phyloP scores from a whole-genome alignment of 176 grass and related monocot species.

The Ananas comosus region DNA sequence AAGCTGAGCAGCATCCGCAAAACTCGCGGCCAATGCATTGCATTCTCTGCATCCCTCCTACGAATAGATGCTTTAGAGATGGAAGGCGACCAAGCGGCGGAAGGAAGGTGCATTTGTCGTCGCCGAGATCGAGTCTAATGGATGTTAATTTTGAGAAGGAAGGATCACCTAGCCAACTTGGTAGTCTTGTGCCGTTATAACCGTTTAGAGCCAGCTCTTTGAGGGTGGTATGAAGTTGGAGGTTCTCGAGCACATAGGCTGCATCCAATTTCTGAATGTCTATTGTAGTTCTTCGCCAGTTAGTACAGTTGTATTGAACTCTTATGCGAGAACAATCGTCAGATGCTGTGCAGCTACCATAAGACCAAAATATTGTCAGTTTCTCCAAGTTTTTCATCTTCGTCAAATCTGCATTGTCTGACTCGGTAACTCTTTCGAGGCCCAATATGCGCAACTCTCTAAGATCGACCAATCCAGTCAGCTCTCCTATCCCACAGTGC shows the following conservation, averaged over 20 bases:
- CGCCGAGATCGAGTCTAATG: not conserved
- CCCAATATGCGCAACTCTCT: not conserved
- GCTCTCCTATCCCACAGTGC: not conserved
- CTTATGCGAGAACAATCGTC: too few relatives aligned
- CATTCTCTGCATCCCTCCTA: not conserved
- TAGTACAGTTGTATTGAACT: not conserved
- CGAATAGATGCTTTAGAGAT: not conserved
- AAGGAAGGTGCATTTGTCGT: not conserved
- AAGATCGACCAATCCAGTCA: not conserved
- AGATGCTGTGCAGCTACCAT: too few relatives aligned
- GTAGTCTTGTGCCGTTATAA: conserved; percentile 11
- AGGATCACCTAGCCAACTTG: conserved; percentile 17
- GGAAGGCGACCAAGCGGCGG: not conserved
- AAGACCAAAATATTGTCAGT: too few relatives aligned
- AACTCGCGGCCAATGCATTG: not conserved
- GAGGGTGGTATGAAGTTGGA: conserved; percentile 19
- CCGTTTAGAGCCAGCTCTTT: conserved; percentile 14
- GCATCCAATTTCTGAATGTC: too few relatives aligned
- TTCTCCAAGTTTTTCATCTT: too few relatives aligned
- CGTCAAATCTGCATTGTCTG: too few relatives aligned
- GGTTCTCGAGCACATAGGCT: not conserved
- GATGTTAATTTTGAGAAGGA: conserved; percentile 4
- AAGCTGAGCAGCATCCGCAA: not conserved
- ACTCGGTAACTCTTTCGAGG: too few relatives aligned
- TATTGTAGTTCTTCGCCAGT: not conserved